Evolutionary conservation across 805 yeast species (phyloP), one percentile per base, ranked within the genome.

Genomic region (Teunomyces lycoperdinae): DNA sequence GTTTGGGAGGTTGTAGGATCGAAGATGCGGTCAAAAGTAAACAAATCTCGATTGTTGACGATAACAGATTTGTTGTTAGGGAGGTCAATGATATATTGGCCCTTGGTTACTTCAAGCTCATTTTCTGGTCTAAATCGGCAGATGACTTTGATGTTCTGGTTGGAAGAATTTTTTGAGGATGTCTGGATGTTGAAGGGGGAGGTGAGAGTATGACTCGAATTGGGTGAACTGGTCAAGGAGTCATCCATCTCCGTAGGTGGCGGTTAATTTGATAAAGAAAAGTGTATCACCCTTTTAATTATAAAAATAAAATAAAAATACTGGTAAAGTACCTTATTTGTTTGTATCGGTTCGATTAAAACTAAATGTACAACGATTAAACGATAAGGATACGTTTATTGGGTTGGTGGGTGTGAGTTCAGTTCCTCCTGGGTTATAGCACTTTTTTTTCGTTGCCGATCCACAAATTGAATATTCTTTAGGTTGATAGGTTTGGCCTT

Each of bases 41-140:
- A 88, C 6, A 53, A 47, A 24, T 55, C 74, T 45, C 60, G 58
- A 34, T 68, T 62, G 24, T 60, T 56, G 20, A 70, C 46, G 3
- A 56, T 47, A 3, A 71, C 63, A 0, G 71, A 60, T 11, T 59
- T 54, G 16, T 58, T 55, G 42, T 66, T 61, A 2, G 63, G 61
- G 44, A 59, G 57, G 11, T 57, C 56, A 4, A 57, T 57, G 4
- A 56, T 31, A 48, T 58, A 43, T 28, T 47, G 53, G 63, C 57
- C 59, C 6, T 51, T 49, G 8, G 46, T 46, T 5, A 28, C 11
- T 45, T 70, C 87, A 2, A 44, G 24, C 2, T 59, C 64, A 43
- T 66, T 74, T 40, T 71, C 71, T 0, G 94, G 94, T 40, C 94
- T 69, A 56, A 87, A 81, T 45, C 96, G 71, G 24, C 87, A 89